Conservation (phyloP, 345 rosid species). For the Camelina sativa region DNA sequence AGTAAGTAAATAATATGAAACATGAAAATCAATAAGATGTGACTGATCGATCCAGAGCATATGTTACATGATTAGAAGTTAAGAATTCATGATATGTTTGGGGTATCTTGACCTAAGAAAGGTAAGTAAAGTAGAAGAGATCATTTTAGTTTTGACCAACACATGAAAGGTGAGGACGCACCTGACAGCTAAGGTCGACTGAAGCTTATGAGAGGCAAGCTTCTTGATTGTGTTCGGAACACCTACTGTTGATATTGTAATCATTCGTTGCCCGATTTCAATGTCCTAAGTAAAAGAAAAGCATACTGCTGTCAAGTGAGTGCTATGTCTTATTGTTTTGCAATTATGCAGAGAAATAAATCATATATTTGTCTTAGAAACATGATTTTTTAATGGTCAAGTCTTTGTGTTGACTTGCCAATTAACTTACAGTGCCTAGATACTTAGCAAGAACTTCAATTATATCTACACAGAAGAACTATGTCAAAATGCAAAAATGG, state of each 20-base stretch:
- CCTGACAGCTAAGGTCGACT: slow-evolving; percentile 97
- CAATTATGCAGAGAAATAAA: neutral
- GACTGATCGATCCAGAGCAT: neutral
- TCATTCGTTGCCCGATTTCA: slow-evolving; percentile 97
- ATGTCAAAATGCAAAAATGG: neutral
- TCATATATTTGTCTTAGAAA: neutral
- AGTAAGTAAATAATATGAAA: neutral
- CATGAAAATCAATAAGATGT: neutral
- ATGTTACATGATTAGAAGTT: neutral
- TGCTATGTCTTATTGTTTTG: slow-evolving; percentile 4
- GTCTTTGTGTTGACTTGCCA: slow-evolving; percentile 5
- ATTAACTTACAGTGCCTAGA: neutral
- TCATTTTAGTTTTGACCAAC: neutral
- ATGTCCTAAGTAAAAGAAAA: slow-evolving; percentile 63
- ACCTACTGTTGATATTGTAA: slow-evolving; percentile 94
- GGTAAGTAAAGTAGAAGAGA: neutral
- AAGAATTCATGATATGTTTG: neutral
- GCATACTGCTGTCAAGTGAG: slow-evolving; percentile 6
- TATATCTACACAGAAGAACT: slow-evolving; percentile 3
- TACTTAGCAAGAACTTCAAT: slow-evolving; percentile 19
- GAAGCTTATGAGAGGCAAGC: slow-evolving; percentile 91
- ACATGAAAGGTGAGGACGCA: slow-evolving; percentile 30
- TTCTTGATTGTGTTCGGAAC: slow-evolving; percentile 94
- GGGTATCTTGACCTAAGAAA: neutral
- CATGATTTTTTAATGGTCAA: neutral